phyloP scores from a whole-genome alignment of 441 rosid genomes.

The Omphalea diandra region DNA sequence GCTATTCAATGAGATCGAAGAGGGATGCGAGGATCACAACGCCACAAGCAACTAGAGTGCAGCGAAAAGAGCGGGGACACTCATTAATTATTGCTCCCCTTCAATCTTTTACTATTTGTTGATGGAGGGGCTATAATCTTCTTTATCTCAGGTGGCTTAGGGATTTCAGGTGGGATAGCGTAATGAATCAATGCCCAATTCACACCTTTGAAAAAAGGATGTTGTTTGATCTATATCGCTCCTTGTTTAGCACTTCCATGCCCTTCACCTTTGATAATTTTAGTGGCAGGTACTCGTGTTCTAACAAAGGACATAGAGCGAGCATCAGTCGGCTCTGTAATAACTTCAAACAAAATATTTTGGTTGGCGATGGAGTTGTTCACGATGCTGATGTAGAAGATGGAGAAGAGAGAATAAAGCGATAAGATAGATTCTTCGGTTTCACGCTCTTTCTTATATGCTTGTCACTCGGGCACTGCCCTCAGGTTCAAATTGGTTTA shows the following conservation, averaged over 20 bases:
- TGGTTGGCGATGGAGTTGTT: no score
- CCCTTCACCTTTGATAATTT: no score
- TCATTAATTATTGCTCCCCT: no score
- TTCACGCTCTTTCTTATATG: constrained; percentile 66
- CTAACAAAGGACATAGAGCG: constrained; percentile 94
- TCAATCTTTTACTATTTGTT: constrained; percentile 39
- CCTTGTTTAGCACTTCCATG: constrained; percentile 78
- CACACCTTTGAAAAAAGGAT: constrained; percentile 80
- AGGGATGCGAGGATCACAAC: no score
- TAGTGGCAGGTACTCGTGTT: constrained; percentile 89
- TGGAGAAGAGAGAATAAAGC: no score
- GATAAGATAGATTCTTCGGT: constrained; percentile 58
- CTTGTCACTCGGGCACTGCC: no score
- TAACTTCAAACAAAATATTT: constrained; percentile 16
- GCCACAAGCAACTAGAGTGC: no score
- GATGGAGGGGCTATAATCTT: constrained; percentile 36
- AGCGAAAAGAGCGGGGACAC: no score
- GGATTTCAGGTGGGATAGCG: constrained; percentile 81
- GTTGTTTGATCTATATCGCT: constrained; percentile 85
- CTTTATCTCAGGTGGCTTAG: constrained; percentile 61
- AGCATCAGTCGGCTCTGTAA: constrained; percentile 85
- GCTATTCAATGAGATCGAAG: no score
- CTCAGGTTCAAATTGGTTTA: no score
- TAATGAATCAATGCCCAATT: constrained; percentile 80
- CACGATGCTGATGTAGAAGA: no score